Evolutionary conservation across 495 filamentous ascomycete genomes (phyloP).

Genomic region (Cairneyella variabilis): DNA sequence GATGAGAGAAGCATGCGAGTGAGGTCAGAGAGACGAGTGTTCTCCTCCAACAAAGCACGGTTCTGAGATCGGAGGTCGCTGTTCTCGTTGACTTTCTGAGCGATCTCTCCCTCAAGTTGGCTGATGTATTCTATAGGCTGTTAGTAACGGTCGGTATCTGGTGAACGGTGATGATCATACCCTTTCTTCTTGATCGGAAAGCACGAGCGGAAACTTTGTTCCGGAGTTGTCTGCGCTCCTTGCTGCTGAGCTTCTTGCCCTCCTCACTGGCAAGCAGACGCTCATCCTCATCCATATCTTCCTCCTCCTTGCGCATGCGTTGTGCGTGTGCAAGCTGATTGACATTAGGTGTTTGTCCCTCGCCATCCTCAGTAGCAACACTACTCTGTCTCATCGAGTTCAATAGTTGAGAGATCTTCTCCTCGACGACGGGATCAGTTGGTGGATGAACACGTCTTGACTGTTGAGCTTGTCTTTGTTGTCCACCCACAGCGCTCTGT

Average conservation of each 20-base stretch:
- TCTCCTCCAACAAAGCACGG: slow-evolving; percentile 71
- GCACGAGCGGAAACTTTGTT: slow-evolving; percentile 98
- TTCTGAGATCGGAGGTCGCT: slow-evolving; percentile 71
- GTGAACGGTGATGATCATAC: slow-evolving; percentile 38
- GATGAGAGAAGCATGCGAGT: slow-evolving; percentile 82
- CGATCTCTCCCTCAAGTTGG: slow-evolving; percentile 84
- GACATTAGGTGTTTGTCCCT: slow-evolving; percentile 38
- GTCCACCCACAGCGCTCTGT: slow-evolving; percentile 35
- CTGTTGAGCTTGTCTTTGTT: slow-evolving; percentile 37
- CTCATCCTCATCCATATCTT: slow-evolving; percentile 99
- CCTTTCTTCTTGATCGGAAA: slow-evolving; percentile 93
- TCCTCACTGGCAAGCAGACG: slow-evolving; percentile 88
- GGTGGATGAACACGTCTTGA: slow-evolving; percentile 46
- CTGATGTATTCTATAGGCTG: slow-evolving; percentile 77
- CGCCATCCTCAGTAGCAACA: slow-evolving; percentile 45
- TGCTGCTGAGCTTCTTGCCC: slow-evolving; percentile 94
- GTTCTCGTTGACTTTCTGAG: slow-evolving; percentile 64
- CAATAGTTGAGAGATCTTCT: slow-evolving; percentile 79
- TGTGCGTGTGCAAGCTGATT: slow-evolving; percentile 53
- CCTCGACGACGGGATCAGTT: slow-evolving; percentile 67
- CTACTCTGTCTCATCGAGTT: slow-evolving; percentile 76
- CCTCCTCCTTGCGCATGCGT: slow-evolving; percentile 74
- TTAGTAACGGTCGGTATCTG: slow-evolving; percentile 39
- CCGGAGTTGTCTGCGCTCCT: slow-evolving; percentile 87
- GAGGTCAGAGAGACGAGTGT: slow-evolving; percentile 70